Evolutionary conservation across 129 eudicot species (phyloP), one percentile per base, ranked within the genome.

Genomic region (Escallonia rubra): DNA sequence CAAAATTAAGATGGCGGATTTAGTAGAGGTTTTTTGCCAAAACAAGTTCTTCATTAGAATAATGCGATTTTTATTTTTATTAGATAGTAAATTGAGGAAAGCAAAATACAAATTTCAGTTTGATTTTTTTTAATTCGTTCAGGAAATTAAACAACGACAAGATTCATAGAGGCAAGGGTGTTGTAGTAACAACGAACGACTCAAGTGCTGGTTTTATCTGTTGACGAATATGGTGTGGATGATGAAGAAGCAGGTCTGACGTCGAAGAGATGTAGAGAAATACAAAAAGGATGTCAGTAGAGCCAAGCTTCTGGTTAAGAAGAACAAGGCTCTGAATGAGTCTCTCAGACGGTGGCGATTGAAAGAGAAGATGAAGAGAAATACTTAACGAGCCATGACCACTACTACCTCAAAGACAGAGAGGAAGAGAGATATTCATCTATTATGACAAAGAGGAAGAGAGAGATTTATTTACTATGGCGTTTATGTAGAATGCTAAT

Each of bases 221-320:
- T 40, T 42, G 67, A 40, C 39, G 83, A 41, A 72, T 79, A 7
- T 52, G 79, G 64, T 73, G 77, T 4, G 66, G 78, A 67, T 64
- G 62, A 15, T 74, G 60, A 40, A 52, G 63, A 34, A 77, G 41
- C 9, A 82, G 73, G 57, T 63, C 70, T 41, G 88, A 75, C 49
- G 89, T 82, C 8, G 86, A 78, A 46, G 79, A 80, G 4, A 88
- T 68, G 71, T 82, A 79, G 45, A 76, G 57, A 8, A 85, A 64
- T 41, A 88, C 60, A 78, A 78, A 43, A 85, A 14, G 52, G 81
- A 77, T 40, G 79, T 78, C 1, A 76, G 43, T 14, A 85, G 69
- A 41, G 88, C 89, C 55, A 85, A 80, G 6, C 72, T 68, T 10
- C 77, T 63, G 46, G 85, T 69, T 55, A 83, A 34, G 62, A 79